phyloP scores from a whole-genome alignment of 768 basidiomycete genomes.

The Gyrodon lividus region DNA sequence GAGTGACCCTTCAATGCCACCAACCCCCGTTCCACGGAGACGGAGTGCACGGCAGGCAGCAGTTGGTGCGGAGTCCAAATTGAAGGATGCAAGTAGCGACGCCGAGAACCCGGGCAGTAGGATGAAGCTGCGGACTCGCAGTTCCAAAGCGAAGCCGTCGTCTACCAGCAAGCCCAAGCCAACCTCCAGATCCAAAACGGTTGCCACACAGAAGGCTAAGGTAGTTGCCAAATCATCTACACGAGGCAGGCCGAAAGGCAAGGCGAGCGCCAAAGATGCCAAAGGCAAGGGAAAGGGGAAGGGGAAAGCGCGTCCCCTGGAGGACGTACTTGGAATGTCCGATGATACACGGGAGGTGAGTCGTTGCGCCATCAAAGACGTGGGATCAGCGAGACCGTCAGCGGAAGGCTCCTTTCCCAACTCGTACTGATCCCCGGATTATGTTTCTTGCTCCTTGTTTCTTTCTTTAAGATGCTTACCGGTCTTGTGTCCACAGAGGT shows the following conservation, averaged over 20 bases:
- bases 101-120: slow-evolving; percentile 6
- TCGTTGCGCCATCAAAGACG: not conserved
- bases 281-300: slow-evolving; percentile 33
- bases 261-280: slow-evolving; percentile 8
- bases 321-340: slow-evolving; percentile 28
- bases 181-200: slow-evolving; percentile 8
- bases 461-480: not conserved
- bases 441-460: too few species aligned
- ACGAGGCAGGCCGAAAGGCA: slow-evolving; percentile 23
- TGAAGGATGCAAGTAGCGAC: slow-evolving; percentile 7
- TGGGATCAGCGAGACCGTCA: too few species aligned
- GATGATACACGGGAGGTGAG: slow-evolving; percentile 32
- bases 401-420: too few species aligned
- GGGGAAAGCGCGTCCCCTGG: slow-evolving; percentile 21
- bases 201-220: slow-evolving; percentile 7
- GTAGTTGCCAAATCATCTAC: not conserved
- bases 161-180: slow-evolving; percentile 9
- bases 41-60: slow-evolving; percentile 29
- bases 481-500: slow-evolving; percentile 28
- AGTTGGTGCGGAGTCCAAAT: slow-evolving; percentile 13
- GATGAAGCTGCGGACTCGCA: slow-evolving; percentile 22
- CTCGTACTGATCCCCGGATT: too few species aligned
- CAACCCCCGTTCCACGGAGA: slow-evolving; percentile 20
- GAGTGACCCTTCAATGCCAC: slow-evolving; percentile 10
- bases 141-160: slow-evolving; percentile 5